Conservation (phyloP, 345 rosid species). For the Eucalyptus camaldulensis region DNA sequence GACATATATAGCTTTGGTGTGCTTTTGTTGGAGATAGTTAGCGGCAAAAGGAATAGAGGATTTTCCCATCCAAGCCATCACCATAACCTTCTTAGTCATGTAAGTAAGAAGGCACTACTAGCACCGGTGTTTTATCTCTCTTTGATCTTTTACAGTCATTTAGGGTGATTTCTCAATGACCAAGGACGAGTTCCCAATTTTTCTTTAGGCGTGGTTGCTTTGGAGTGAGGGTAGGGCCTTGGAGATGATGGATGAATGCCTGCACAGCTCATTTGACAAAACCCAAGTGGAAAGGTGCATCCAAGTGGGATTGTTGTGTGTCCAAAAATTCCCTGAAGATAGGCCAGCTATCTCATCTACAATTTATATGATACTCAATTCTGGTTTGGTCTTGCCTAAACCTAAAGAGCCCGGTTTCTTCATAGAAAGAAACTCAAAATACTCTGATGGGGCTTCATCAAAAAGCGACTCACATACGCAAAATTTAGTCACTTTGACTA, state of each 20-base stretch:
- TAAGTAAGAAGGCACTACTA: neutral
- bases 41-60: slow-evolving; percentile 31
- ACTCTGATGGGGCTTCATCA: neutral
- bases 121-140: neutral
- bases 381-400: neutral
- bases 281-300: neutral
- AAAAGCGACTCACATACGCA: neutral
- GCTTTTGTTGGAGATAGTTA: slow-evolving; percentile 25
- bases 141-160: neutral
- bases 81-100: slow-evolving; percentile 5
- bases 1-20: slow-evolving; percentile 43
- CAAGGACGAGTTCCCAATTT: neutral
- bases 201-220: slow-evolving; percentile 11
- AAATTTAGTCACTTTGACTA: neutral
- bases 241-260: neutral
- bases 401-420: neutral
- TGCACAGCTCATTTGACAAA: neutral
- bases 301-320: neutral
- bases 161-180: neutral
- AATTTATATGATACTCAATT: neutral
- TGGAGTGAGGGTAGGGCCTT: slow-evolving; percentile 1
- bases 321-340: neutral
- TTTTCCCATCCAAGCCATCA: slow-evolving; percentile 10
- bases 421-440: neutral
- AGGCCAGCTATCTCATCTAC: neutral